These are phyloP conservation scores for Alternaria angustiovoidea DNA, from an alignment of 2,329 filamentous ascomycete genomes.

Conservation along the genomic window DNA sequence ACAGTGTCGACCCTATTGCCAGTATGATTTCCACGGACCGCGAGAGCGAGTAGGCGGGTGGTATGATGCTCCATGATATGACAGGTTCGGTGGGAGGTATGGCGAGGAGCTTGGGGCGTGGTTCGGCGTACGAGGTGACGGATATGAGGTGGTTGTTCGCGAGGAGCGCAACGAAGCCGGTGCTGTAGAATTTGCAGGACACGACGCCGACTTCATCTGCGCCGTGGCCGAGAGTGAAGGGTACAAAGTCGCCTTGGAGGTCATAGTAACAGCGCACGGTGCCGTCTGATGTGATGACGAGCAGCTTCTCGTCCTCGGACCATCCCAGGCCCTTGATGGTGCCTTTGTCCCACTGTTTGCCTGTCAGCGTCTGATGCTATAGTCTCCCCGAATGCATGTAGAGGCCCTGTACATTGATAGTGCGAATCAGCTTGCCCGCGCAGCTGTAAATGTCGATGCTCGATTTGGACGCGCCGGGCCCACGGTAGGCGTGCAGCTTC, in stretches of 20 bases:
- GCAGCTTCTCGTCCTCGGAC: slow-evolving; percentile 92
- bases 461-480: slow-evolving; percentile 75
- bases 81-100: slow-evolving; percentile 79
- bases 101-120: slow-evolving; percentile 83
- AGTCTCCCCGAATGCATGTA: slow-evolving; percentile 4
- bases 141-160: slow-evolving; percentile 86
- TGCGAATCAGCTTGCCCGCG: slow-evolving; percentile 85
- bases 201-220: slow-evolving; percentile 87
- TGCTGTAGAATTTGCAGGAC: slow-evolving; percentile 89
- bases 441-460: slow-evolving; percentile 95
- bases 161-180: slow-evolving; percentile 91
- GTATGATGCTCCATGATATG: slow-evolving; percentile 87
- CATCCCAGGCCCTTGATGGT: slow-evolving; percentile 88
- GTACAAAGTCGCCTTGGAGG: slow-evolving; percentile 92
- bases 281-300: slow-evolving; percentile 89
- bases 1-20: slow-evolving; percentile 83
- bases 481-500: slow-evolving; percentile 81
- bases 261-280: slow-evolving; percentile 90
- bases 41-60: slow-evolving; percentile 87
- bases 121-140: slow-evolving; percentile 90
- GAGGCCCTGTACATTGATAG: slow-evolving; percentile 66
- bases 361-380: slow-evolving; percentile 19
- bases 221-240: slow-evolving; percentile 88
- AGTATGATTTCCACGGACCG: slow-evolving; percentile 91
- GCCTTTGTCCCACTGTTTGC: slow-evolving; percentile 80